Percentiles rank a stretch among this genome's conserved stretches.
These are phyloP conservation scores for Afroboletus lepidellus DNA, from an alignment of 1,284 basidiomycete species.

Conservation along the genomic window DNA sequence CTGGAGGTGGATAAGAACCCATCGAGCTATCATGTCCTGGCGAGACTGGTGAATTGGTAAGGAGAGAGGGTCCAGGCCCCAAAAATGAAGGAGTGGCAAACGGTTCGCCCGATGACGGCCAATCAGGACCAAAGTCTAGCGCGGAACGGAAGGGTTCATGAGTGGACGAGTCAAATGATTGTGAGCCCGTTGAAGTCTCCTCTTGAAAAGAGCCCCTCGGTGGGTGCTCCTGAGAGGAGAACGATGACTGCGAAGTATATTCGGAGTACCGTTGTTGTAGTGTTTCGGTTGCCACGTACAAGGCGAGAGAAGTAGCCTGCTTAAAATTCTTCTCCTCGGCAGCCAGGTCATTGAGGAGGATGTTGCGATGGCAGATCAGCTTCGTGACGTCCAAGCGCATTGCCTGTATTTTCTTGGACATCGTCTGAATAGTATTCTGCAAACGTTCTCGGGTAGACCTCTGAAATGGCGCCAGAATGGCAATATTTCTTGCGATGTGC, in stretches of 20 bases:
- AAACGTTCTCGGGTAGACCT: slow-evolving; percentile 79
- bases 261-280: slow-evolving; percentile 46
- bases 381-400: slow-evolving; percentile 75
- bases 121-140: slow-evolving; percentile 52
- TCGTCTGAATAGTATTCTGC: slow-evolving; percentile 56
- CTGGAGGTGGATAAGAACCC: slow-evolving; percentile 20
- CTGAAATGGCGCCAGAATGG: slow-evolving; percentile 85
- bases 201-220: slow-evolving; percentile 22
- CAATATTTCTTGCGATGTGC: slow-evolving; percentile 79
- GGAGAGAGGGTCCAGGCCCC: slow-evolving; percentile 31
- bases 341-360: slow-evolving; percentile 72
- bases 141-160: slow-evolving; percentile 67
- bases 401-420: slow-evolving; percentile 65
- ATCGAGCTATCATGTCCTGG: slow-evolving; percentile 16
- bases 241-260: slow-evolving; percentile 35
- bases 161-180: slow-evolving; percentile 47
- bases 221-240: slow-evolving; percentile 41
- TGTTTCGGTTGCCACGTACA: slow-evolving; percentile 68
- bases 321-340: slow-evolving; percentile 72
- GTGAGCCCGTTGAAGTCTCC: slow-evolving; percentile 30
- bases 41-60: slow-evolving; percentile 39
- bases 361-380: slow-evolving; percentile 70
- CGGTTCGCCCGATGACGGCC: slow-evolving; percentile 43
- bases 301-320: slow-evolving; percentile 64
- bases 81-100: slow-evolving; percentile 33